Evolutionary conservation across 768 basidiomycete species (phyloP).

Genomic region (Mycena venus): DNA sequence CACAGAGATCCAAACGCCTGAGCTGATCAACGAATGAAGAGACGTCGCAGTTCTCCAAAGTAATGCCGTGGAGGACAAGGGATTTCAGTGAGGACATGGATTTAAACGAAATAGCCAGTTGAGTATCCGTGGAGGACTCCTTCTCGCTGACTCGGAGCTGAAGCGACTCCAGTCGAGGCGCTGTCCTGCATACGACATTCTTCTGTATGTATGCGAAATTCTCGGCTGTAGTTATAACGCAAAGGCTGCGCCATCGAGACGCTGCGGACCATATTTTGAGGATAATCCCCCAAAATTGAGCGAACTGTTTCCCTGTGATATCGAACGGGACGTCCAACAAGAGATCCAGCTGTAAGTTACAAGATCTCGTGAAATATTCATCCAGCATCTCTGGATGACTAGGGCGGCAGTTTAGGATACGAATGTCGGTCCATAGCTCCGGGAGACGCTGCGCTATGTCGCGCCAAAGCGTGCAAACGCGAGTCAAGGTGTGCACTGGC

Average conservation of each 20-base stretch:
- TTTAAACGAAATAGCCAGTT: not conserved
- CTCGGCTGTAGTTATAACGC: not conserved
- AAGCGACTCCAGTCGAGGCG: not conserved
- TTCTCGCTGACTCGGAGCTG: not conserved
- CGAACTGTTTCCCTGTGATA: not conserved
- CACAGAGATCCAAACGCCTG: slow-evolving; percentile 1
- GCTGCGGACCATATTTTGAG: slow-evolving; percentile 7
- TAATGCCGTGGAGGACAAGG: not conserved
- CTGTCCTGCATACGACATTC: slow-evolving; percentile 2
- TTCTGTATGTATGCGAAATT: slow-evolving; percentile 4
- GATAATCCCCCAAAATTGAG: not conserved
- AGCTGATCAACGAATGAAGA: not conserved
- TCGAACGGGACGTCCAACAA: not conserved
- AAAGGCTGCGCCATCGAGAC: slow-evolving; percentile 6
- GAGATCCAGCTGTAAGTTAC: slow-evolving; percentile 1
- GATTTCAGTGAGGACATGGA: not conserved
- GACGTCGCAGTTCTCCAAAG: not conserved
- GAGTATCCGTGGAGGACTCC: not conserved
- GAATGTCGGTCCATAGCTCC: slow-evolving; percentile 22
- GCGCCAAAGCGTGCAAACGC: slow-evolving; percentile 20
- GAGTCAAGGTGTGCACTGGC: not conserved
- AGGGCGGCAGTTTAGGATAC: slow-evolving; percentile 3
- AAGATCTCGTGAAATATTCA: slow-evolving; percentile 8
- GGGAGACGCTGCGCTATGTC: not conserved
- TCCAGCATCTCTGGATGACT: not conserved